Evolutionary conservation across 345 rosid genomes (phyloP), one percentile per base, ranked within the genome.

Genomic region (Limnanthes douglasii): DNA sequence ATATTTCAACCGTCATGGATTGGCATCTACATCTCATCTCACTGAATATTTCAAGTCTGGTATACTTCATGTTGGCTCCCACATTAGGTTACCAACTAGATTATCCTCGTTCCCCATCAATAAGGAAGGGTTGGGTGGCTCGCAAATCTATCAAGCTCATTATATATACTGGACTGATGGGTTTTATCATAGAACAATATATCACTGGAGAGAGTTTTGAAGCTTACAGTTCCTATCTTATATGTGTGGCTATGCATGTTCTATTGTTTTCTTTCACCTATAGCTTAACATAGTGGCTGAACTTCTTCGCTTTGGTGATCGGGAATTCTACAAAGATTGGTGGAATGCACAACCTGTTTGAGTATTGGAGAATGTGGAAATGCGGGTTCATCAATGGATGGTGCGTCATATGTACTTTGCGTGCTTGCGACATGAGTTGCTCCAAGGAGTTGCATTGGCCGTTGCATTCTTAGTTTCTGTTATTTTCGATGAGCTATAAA

Each of bases 341-440:
- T 79, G 93, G 93, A 79, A 79, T 64, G 93, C 93, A 47, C 64
- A 52, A 59, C 69, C 69, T 24, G 75, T 79, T 5, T 78, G 65
- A 79, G 93, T 79, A 79, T 31, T 79, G 93, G 93, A 69, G 85
- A 57, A 54, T 69, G 76, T 79, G 85, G 93, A 79, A 79, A 80
- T 84, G 98, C 96, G 96, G 37, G 98, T 84, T 70, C 98, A 90
- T 58, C 80, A 90, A 70, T 90, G 98, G 96, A 80, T 84, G 93
- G 82, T 78, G 60, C 85, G 96, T 32, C 98, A 90, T 69, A 44
- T 90, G 50, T 90, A 90, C 66, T 77, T 90, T 28, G 94, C 96
- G 1, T 90, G 83, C 60, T 57, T 90, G 49, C 72, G 93, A n/a
- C n/a, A n/a, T n/a, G n/a, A n/a, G n/a, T n/a, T n/a, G n/a, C n/a